Evolutionary conservation across 2,329 filamentous ascomycete genomes (phyloP), one percentile per base, ranked within the genome.

Genomic region (Penicillium sp.): DNA sequence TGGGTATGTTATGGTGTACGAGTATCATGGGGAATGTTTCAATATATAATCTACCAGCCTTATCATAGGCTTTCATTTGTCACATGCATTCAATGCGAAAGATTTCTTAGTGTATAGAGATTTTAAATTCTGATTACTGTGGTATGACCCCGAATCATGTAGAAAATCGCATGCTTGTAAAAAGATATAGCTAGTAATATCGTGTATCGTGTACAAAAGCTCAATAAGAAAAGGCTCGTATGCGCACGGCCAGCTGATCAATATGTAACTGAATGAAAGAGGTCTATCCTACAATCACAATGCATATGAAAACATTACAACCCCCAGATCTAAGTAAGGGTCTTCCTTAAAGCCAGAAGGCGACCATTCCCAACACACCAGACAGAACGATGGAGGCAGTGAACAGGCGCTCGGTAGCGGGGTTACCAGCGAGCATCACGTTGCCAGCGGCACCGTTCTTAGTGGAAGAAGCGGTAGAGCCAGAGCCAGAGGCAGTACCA

Each of bases 301-400:
- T 51, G 23, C 29, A 29, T 39, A 46, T 59, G 11, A n/a, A 33
- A 31, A 37, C n/a, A 33, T 19, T 47, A 47, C 7, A 29, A n/a
- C 21, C 33, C 23, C 16, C 27, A 16, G 14, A 7, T 37, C 43
- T n/a, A 35, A 23, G 25, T 4, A 33, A n/a, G 25, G 10, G 19
- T 13, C 3, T 23, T 10, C 19, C 27, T 46, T 25, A 70, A 46
- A 70, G 62, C 62, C 61, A 68, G 9, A 64, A 58, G n/a, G 67
- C 65, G 23, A 67, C 42, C 9, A 55, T 52, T 26, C 67, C 68
- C 42, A 68, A 25, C 25, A 63, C 35, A 19, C 54, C 55, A 19
- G 62, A 64, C n/a, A 70, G 54, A 45, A 65, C n/a, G 39, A 67
- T 43, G 3, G 63, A 66, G 26, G 59, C 53, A 8, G 39, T 43